Base-by-base conservation (phyloP, 2,329 filamentous ascomycete genomes). In the Fusarium sp. region DNA sequence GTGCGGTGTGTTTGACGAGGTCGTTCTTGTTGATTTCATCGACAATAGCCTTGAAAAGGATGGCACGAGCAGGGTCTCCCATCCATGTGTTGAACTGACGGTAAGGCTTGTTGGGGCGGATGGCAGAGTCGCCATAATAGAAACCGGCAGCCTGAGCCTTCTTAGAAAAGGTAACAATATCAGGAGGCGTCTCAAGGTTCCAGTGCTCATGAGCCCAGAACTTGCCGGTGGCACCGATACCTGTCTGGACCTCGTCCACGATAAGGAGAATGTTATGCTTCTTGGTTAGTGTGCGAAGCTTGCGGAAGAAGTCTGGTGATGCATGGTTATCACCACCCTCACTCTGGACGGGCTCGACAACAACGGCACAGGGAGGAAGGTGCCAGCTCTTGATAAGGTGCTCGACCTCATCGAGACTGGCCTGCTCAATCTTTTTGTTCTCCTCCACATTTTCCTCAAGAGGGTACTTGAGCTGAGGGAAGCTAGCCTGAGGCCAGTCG, bases 141-240 rank as follows among this genome's bases (percentile, higher is more conserved):
- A 95, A 97, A 33, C 94, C 94, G 8, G 94, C 94, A 3, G 94
- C 92, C 82, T 97, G 94, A 4, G 94, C 94, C 85, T 97, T 97
- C 85, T 97, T 97, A 76, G 89, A 92, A 83, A 97, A 97, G 60
- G 94, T 97, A 44, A 97, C 94, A 84, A 97, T 96, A 83, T 97
- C 94, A 1, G 94, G 94, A 10, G 94, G 92, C 35, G 88, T 82
- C 49, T 85, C 76, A 43, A 97, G 86, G 78, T 92, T 86, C 94
- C 94, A 97, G 88, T 97, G 94, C 75, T 97, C 93, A 83, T 97
- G 94, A 10, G 94, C 94, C 94, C 94, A 97, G 88, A 97, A 97
- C 79, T 92, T 94, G 73, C 94, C 94, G 0, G 94, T 97, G 39
- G 94, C 93, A 73, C 94, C 94, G 25, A 97, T 90, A 77, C 94